These are phyloP conservation scores for Schizochytrium sp. DNA, from an alignment of 108 stramenopile species.

Conservation along the genomic window DNA sequence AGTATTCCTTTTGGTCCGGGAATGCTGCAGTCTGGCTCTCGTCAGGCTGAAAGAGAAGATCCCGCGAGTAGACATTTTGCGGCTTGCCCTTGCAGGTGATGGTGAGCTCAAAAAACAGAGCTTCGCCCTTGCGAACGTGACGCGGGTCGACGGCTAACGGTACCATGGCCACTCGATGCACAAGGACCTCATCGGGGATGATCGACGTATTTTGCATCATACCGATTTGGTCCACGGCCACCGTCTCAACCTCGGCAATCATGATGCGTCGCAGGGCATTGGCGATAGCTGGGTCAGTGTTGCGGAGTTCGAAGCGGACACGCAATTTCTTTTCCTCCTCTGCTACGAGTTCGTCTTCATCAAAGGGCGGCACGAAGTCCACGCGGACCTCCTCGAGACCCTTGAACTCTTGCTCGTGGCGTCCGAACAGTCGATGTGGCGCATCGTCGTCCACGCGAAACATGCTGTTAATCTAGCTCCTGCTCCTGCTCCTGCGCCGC, in stretches of 20 bases:
- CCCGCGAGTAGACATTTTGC: background rate
- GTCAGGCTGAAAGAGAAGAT: background rate
- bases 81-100: background rate
- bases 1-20: conserved; percentile 66
- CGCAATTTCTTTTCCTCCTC: conserved; percentile 10
- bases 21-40: conserved; percentile 11
- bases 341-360: background rate
- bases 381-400: background rate
- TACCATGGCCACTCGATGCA: conserved; percentile 43
- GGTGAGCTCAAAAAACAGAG: background rate
- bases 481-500: too few relatives aligned
- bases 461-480: background rate
- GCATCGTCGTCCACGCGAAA: background rate
- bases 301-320: conserved; percentile 47
- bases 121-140: conserved; percentile 25
- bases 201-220: conserved; percentile 46
- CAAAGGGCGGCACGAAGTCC: background rate
- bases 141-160: conserved; percentile 46
- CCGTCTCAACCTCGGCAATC: conserved; percentile 49
- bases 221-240: conserved; percentile 55
- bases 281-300: conserved; percentile 48
- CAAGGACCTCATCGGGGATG: conserved; percentile 54
- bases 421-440: background rate
- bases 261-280: conserved; percentile 56
- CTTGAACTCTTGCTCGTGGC: background rate